Conservation (phyloP, 2,329 filamentous ascomycete species). For the Stagonosporopsis rhizophila region DNA sequence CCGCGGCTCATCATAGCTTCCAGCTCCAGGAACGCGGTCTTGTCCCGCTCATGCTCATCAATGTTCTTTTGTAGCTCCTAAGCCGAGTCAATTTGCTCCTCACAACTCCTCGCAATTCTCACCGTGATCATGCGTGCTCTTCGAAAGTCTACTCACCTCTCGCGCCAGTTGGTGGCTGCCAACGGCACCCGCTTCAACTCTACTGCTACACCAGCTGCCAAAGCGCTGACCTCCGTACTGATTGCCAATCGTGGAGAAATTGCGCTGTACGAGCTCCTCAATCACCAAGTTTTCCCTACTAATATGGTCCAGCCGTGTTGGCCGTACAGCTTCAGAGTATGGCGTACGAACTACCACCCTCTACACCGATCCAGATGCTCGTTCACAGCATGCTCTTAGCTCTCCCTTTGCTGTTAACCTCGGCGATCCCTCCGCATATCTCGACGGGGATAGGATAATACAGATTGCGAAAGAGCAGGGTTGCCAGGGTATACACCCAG, state of each 20-base stretch:
- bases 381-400: constrained; percentile 84
- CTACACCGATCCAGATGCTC: constrained; percentile 90
- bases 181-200: constrained; percentile 44
- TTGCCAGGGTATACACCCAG: constrained; percentile 91
- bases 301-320: constrained; percentile 68
- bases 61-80: constrained; percentile 28
- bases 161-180: constrained; percentile 43
- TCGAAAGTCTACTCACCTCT: constrained; percentile 42
- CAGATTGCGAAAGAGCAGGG: constrained; percentile 82
- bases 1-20: constrained; percentile 34
- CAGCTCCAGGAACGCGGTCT: constrained; percentile 13
- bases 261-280: constrained; percentile 65
- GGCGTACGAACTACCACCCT: constrained; percentile 93
- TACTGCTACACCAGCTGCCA: constrained; percentile 37
- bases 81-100: constrained; percentile 19
- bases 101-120: constrained; percentile 8
- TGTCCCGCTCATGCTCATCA: constrained; percentile 20
- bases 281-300: constrained; percentile 1
- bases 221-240: constrained; percentile 75
- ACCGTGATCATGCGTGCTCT: constrained; percentile 47
- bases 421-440: constrained; percentile 82
- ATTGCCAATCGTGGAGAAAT: constrained; percentile 99
- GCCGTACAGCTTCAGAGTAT: constrained; percentile 83
- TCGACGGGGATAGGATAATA: constrained; percentile 93
- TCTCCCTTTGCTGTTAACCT: constrained; percentile 85